Percentiles rank a stretch among this genome's conserved stretches.
Evolutionary conservation across 306 rosid species (phyloP).

Genomic region (Chamaecrista fasciculata): DNA sequence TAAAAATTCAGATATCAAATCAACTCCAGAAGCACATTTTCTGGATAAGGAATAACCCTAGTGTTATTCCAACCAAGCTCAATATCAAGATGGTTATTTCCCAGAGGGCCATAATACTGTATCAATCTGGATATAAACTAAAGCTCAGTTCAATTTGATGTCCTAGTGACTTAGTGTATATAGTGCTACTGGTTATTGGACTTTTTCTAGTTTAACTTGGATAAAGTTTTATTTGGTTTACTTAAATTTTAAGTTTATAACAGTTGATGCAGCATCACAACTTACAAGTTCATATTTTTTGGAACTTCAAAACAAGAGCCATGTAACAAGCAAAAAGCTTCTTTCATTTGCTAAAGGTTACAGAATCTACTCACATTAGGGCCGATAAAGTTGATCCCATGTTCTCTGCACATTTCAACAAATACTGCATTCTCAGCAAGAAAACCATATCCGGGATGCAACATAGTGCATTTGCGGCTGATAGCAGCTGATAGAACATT

Average conservation of each 20-base stretch:
- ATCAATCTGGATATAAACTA: slow-evolving; percentile 2
- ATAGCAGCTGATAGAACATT: slow-evolving; percentile 88
- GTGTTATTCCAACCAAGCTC: background rate
- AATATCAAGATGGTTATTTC: background rate
- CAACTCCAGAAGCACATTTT: slow-evolving; percentile 17
- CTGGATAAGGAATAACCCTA: background rate
- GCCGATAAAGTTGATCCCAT: slow-evolving; percentile 94
- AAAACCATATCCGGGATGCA: slow-evolving; percentile 99
- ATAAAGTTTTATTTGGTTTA: background rate
- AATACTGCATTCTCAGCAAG: slow-evolving; percentile 93
- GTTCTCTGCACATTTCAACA: slow-evolving; percentile 93
- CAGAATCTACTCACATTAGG: slow-evolving; percentile 63
- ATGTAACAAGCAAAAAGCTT: slow-evolving; percentile 4
- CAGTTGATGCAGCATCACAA: background rate
- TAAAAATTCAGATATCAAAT: slow-evolving; percentile 1
- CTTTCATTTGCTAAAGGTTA: background rate
- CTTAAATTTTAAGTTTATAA: background rate
- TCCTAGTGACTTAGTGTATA: background rate
- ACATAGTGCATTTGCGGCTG: slow-evolving; percentile 78
- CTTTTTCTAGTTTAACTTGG: background rate
- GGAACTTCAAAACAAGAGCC: slow-evolving; percentile 11
- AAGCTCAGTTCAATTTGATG: background rate
- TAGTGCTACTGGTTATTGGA: slow-evolving; percentile 10
- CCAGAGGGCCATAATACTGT: background rate
- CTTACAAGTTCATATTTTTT: slow-evolving; percentile 2